These are phyloP conservation scores for Chalciporus sphaerocephalus DNA, from an alignment of 768 basidiomycete species.

Conservation along the genomic window DNA sequence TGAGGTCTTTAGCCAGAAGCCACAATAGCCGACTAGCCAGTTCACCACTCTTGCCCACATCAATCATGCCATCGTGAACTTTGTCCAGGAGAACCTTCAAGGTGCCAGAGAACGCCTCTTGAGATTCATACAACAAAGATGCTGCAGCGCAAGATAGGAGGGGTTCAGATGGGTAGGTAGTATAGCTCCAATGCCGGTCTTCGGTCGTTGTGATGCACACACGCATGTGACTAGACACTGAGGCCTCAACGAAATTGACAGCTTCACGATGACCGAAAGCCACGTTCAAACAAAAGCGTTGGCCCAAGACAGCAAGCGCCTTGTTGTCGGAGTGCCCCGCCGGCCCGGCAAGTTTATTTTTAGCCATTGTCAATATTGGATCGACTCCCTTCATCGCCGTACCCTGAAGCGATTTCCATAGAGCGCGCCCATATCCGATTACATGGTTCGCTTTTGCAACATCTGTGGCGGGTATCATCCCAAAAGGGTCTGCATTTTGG, in stretches of 20 bases:
- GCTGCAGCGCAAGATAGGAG: slow-evolving; percentile 4
- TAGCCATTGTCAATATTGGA: too few relatives aligned
- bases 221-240: slow-evolving; percentile 7
- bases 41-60: not conserved
- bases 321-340: not conserved
- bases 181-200: slow-evolving; percentile 4
- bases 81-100: not conserved
- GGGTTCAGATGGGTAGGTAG: slow-evolving; percentile 10
- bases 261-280: slow-evolving; percentile 1
- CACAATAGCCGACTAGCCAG: not conserved
- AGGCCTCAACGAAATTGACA: not conserved
- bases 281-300: slow-evolving; percentile 5
- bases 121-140: not conserved
- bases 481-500: slow-evolving; percentile 1
- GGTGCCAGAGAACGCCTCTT: not conserved
- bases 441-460: not conserved
- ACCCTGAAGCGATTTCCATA: too few relatives aligned
- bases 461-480: not conserved
- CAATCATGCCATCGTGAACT: slow-evolving; percentile 2
- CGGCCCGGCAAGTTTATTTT: too few relatives aligned
- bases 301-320: slow-evolving; percentile 2
- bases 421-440: not conserved
- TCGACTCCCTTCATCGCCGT: too few relatives aligned
- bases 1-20: slow-evolving; percentile 1
- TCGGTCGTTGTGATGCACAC: not conserved